Evolutionary conservation across 768 basidiomycete genomes (phyloP).

Genomic region (Kwoniella europaea): DNA sequence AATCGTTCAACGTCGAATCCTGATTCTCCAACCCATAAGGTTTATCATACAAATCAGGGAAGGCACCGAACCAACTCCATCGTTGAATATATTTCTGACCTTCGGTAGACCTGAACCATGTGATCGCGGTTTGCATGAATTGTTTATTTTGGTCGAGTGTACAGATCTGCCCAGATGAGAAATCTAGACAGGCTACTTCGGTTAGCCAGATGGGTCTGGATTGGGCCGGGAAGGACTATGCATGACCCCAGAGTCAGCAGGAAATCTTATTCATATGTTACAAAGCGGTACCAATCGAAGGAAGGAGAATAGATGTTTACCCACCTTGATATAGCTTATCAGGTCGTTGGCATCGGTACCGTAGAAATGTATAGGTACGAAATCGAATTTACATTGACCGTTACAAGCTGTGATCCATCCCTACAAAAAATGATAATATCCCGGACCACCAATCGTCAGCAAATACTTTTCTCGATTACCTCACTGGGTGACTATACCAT

Average conservation of each 20-base stretch:
- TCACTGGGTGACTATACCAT: background rate
- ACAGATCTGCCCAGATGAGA: conserved; percentile 32
- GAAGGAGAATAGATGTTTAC: background rate
- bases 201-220: conserved; percentile 42
- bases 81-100: conserved; percentile 34
- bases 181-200: conserved; percentile 42
- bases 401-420: conserved; percentile 47
- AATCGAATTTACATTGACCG: conserved; percentile 48
- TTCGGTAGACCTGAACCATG: conserved; percentile 32
- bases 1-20: conserved; percentile 32
- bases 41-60: conserved; percentile 24
- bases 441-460: background rate
- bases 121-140: conserved; percentile 46
- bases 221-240: conserved; percentile 22
- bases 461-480: background rate
- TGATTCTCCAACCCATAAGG: conserved; percentile 37
- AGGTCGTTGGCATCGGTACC: conserved; percentile 43
- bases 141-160: conserved; percentile 30
- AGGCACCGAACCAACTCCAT: conserved; percentile 51
- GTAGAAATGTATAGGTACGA: conserved; percentile 52
- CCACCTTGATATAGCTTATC: conserved; percentile 37
- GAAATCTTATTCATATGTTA: no score
- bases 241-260: no score
- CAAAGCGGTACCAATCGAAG: no score
- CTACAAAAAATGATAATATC: conserved; percentile 12